These are phyloP conservation scores for Penicilliopsis zonata DNA, from an alignment of 495 filamentous ascomycete genomes.

Conservation along the genomic window DNA sequence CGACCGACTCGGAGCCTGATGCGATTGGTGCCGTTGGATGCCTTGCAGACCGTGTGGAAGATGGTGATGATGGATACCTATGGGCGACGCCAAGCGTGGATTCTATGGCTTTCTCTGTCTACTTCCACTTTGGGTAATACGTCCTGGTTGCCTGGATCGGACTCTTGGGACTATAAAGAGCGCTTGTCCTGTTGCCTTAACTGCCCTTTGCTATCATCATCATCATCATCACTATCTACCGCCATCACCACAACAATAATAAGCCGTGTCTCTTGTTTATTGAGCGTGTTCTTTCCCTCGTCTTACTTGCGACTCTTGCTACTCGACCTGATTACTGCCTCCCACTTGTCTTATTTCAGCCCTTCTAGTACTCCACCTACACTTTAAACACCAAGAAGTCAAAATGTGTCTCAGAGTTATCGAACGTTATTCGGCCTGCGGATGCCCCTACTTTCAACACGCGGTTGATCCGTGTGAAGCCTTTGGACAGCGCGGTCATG, in stretches of 20 bases:
- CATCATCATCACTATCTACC: no score
- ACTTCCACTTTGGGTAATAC: not conserved
- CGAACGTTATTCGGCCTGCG: slow-evolving; percentile 69
- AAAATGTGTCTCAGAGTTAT: slow-evolving; percentile 63
- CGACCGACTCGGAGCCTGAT: not conserved
- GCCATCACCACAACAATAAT: no score
- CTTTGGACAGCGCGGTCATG: slow-evolving; percentile 60
- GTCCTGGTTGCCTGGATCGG: not conserved
- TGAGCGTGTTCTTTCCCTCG: not conserved
- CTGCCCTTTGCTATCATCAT: not conserved
- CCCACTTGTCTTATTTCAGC: not conserved
- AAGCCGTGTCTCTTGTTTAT: not conserved
- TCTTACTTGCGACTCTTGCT: not conserved
- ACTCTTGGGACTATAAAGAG: not conserved
- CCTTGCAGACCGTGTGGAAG: not conserved
- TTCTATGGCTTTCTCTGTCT: not conserved
- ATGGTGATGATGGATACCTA: not conserved
- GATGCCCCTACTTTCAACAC: slow-evolving; percentile 72
- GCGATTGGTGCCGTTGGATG: not conserved
- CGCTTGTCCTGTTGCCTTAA: not conserved
- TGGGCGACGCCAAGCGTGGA: not conserved
- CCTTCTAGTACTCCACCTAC: not conserved
- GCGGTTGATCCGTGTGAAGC: slow-evolving; percentile 61
- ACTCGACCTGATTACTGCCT: not conserved
- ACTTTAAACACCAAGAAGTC: slow-evolving; percentile 3